A percentile compares a stretch with the other conserved stretches of the same genome.
Evolutionary conservation across 2,329 filamentous ascomycete species (phyloP).

Genomic region (Pyrenophora teres): DNA sequence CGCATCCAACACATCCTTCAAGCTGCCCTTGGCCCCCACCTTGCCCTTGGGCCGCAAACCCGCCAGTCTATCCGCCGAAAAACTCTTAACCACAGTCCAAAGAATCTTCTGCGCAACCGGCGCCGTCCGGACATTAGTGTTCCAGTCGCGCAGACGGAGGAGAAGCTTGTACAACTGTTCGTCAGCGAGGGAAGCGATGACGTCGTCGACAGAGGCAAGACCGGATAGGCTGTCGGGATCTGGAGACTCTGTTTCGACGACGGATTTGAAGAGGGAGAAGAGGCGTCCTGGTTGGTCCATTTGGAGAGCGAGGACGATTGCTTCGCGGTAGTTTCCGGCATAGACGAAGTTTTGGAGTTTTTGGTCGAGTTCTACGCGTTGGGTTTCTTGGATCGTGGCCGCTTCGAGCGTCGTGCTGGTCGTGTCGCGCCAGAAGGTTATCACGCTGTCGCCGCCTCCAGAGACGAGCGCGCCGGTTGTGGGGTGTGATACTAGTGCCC

Average conservation of each 20-base stretch:
- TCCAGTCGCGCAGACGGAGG: constrained; percentile 89
- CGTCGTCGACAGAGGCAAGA: constrained; percentile 73
- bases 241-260: constrained; percentile 66
- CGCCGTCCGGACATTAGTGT: constrained; percentile 88
- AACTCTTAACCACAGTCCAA: constrained; percentile 76
- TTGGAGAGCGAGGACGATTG: constrained; percentile 87
- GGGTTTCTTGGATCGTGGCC: constrained; percentile 72
- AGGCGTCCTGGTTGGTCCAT: constrained; percentile 92
- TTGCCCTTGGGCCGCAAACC: constrained; percentile 57
- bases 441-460: constrained; percentile 86
- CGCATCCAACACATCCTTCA: constrained; percentile 86
- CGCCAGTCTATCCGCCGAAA: constrained; percentile 78
- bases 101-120: constrained; percentile 85
- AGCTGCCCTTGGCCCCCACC: constrained; percentile 44
- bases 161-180: constrained; percentile 86
- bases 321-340: constrained; percentile 85
- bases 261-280: constrained; percentile 79
- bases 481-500: constrained; percentile 76
- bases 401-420: constrained; percentile 78
- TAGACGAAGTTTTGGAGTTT: constrained; percentile 91
- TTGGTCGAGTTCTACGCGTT: constrained; percentile 91
- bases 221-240: constrained; percentile 69
- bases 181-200: constrained; percentile 76
- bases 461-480: constrained; percentile 76
- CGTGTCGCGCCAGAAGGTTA: constrained; percentile 96